Evolutionary conservation across 495 filamentous ascomycete species (phyloP).

Genomic region (Aspergillus bertholletiae): DNA sequence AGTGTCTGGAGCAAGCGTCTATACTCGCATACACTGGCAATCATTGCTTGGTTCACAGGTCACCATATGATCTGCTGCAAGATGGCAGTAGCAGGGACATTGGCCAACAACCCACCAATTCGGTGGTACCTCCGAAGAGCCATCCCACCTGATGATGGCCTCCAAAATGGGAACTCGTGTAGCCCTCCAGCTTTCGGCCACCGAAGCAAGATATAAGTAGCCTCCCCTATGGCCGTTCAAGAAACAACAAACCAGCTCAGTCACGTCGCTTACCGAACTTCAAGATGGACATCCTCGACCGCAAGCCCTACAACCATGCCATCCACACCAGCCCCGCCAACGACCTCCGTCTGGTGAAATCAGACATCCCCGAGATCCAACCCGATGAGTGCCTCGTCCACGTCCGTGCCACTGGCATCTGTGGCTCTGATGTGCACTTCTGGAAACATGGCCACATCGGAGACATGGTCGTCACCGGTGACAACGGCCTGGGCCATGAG

Average conservation of each 20-base stretch:
- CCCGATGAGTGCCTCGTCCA: slow-evolving; percentile 39
- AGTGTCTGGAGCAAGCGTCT: no score
- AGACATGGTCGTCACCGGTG: slow-evolving; percentile 58
- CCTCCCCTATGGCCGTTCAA: not conserved
- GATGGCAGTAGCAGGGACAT: no score
- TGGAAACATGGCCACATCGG: slow-evolving; percentile 72
- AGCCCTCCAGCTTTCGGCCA: no score
- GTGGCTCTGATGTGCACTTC: slow-evolving; percentile 64
- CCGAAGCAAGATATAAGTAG: not conserved
- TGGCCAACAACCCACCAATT: no score
- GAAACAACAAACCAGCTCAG: not conserved
- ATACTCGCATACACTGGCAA: no score
- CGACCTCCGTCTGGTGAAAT: slow-evolving; percentile 18
- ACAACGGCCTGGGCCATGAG: slow-evolving; percentile 66
- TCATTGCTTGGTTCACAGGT: no score
- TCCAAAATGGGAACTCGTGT: no score
- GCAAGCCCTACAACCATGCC: slow-evolving; percentile 15
- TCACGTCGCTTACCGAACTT: not conserved
- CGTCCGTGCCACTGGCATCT: slow-evolving; percentile 40
- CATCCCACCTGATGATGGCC: no score
- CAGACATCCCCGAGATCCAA: slow-evolving; percentile 9
- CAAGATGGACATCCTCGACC: slow-evolving; percentile 14
- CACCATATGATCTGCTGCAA: no score
- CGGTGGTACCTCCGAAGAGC: no score
- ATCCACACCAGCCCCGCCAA: slow-evolving; percentile 19